Conservation (phyloP, 2,329 filamentous ascomycete species). For the Cercospora sp. region DNA sequence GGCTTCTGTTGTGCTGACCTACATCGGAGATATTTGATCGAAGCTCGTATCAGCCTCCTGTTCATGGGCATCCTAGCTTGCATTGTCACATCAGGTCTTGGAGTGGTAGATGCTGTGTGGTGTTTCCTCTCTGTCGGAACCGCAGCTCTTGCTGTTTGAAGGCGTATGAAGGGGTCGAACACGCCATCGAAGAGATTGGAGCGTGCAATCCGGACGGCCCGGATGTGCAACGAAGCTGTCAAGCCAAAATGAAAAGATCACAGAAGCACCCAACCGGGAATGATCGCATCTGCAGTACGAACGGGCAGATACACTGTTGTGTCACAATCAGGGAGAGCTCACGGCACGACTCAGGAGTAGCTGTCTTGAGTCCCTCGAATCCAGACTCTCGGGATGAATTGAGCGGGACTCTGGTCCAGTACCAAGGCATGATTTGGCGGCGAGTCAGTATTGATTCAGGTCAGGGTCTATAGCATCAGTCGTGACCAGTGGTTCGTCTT, state of each 20-base stretch:
- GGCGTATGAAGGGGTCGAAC: neutral
- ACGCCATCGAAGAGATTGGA: neutral
- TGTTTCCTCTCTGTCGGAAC: neutral
- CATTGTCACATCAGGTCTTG: neutral
- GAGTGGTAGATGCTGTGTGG: neutral
- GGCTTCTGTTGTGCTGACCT: neutral
- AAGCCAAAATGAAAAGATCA: neutral
- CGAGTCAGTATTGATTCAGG: neutral
- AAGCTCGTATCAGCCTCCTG: neutral
- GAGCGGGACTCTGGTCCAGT: neutral
- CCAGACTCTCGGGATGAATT: neutral
- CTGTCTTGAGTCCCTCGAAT: neutral
- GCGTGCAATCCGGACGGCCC: neutral
- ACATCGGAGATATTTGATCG: neutral
- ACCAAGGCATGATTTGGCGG: neutral
- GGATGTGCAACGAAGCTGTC: constrained; percentile 1
- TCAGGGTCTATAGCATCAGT: neutral
- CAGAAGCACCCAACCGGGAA: neutral
- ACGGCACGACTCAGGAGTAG: neutral
- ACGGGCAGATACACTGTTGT: neutral
- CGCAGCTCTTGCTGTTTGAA: neutral
- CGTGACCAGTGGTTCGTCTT: neutral
- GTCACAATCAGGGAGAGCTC: neutral
- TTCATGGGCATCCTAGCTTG: neutral
- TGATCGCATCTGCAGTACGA: neutral